Conservation (phyloP, 495 filamentous ascomycete species). For the Neurospora intermedia region DNA sequence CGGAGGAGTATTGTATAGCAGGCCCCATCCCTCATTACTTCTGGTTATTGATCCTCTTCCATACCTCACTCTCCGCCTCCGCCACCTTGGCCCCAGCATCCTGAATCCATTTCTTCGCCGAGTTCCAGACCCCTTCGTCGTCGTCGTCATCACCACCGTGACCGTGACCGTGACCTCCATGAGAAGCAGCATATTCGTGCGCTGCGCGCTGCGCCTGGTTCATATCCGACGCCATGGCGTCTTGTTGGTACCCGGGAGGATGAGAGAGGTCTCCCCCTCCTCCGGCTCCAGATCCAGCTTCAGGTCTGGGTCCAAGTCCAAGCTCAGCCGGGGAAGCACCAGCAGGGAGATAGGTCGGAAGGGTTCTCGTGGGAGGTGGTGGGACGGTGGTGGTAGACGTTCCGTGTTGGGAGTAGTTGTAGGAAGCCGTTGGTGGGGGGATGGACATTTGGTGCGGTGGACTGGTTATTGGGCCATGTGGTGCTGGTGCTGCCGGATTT, state of each 20-base stretch:
- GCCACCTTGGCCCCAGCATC: conserved; percentile 50
- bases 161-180: conserved; percentile 25
- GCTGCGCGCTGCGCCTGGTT: conserved; percentile 14
- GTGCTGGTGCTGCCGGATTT: conserved; percentile 1
- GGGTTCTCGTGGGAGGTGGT: not conserved
- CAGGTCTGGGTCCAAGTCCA: not conserved
- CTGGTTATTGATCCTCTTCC: conserved; percentile 52
- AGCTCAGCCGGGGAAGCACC: not conserved
- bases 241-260: conserved; percentile 42
- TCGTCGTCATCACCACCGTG: conserved; percentile 16
- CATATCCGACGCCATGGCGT: conserved; percentile 33
- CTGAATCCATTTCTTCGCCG: conserved; percentile 50
- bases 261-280: conserved; percentile 1
- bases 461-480: conserved; percentile 23
- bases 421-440: conserved; percentile 22
- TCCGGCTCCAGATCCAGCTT: not conserved
- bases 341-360: not conserved
- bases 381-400: conserved; percentile 21
- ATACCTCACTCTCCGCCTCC: conserved; percentile 58
- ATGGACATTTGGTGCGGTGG: conserved; percentile 33
- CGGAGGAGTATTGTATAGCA: not conserved
- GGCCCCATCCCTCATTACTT: conserved; percentile 15
- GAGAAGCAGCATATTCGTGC: conserved; percentile 7
- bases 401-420: conserved; percentile 21
- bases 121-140: conserved; percentile 39